A percentile compares a stretch with the other conserved stretches of the same genome.
Evolutionary conservation across 1,284 basidiomycete species (phyloP).

Genomic region (Phylloporus gajari): DNA sequence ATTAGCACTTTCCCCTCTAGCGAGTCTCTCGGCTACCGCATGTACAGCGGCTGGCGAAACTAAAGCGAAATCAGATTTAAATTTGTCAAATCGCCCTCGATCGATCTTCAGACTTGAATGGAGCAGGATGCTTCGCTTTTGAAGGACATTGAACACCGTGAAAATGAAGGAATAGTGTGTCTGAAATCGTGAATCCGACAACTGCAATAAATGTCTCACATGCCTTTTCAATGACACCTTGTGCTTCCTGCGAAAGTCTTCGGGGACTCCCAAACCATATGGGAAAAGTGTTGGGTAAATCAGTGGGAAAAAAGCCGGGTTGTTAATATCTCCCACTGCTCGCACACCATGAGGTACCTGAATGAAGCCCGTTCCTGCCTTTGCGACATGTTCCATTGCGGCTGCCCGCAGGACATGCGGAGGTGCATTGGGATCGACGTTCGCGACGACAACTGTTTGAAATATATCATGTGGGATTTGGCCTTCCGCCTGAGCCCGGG

Average conservation of each 20-base stretch:
- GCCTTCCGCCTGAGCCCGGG: too few relatives aligned
- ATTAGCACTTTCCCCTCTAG: too few relatives aligned
- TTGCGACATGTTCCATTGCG: background rate
- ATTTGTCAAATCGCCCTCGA: background rate
- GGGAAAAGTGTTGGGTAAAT: background rate
- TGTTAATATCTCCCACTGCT: background rate
- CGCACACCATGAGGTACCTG: background rate
- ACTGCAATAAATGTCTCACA: background rate
- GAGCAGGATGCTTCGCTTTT: background rate
- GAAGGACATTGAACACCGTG: background rate
- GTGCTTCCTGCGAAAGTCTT: background rate
- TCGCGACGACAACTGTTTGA: background rate
- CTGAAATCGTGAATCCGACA: background rate
- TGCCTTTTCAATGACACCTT: background rate
- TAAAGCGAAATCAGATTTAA: background rate
- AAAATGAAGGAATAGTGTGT: background rate
- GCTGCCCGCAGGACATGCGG: background rate
- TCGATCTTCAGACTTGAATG: background rate
- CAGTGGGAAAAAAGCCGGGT: background rate
- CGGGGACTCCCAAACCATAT: background rate
- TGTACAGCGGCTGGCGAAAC: too few relatives aligned
- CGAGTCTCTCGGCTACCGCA: too few relatives aligned
- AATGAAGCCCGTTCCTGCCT: background rate
- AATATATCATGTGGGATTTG: background rate
- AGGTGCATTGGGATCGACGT: too few relatives aligned